Evolutionary conservation across 208 protist species (phyloP).

Genomic region (Endotrypanum monterogeii): DNA sequence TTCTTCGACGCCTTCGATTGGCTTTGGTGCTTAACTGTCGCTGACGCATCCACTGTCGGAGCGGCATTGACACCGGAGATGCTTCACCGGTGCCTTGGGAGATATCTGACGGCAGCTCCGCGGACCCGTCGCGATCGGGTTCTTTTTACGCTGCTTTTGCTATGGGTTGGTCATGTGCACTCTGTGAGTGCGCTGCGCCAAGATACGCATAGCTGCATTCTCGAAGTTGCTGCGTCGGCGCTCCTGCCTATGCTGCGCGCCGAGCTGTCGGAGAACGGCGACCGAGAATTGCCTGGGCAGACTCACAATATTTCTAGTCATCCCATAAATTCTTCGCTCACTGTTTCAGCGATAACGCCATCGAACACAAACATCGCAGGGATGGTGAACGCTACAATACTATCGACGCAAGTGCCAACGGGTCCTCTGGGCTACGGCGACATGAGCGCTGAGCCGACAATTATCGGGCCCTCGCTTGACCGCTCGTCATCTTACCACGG

Average conservation of each 20-base stretch:
- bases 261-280: conserved; percentile 28
- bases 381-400: conserved; percentile 12
- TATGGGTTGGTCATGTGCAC: conserved; percentile 67
- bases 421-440: background rate
- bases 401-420: conserved; percentile 12
- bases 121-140: conserved; percentile 65
- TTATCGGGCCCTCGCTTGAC: background rate
- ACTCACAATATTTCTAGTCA: background rate
- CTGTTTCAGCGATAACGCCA: conserved; percentile 27
- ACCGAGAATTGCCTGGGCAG: background rate
- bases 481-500: background rate
- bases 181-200: conserved; percentile 29
- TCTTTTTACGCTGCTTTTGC: conserved; percentile 66
- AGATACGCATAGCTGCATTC: conserved; percentile 37
- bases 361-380: conserved; percentile 6
- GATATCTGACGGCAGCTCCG: conserved; percentile 58
- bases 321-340: conserved; percentile 10
- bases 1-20: conserved; percentile 71
- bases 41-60: conserved; percentile 37
- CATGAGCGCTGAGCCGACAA: background rate
- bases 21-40: conserved; percentile 74
- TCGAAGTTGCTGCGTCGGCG: conserved; percentile 30
- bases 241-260: conserved; percentile 49
- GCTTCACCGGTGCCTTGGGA: conserved; percentile 42
- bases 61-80: conserved; percentile 31